These are phyloP conservation scores for Trichoderma koningii DNA, from an alignment of 2,329 filamentous ascomycete species.

Conservation along the genomic window DNA sequence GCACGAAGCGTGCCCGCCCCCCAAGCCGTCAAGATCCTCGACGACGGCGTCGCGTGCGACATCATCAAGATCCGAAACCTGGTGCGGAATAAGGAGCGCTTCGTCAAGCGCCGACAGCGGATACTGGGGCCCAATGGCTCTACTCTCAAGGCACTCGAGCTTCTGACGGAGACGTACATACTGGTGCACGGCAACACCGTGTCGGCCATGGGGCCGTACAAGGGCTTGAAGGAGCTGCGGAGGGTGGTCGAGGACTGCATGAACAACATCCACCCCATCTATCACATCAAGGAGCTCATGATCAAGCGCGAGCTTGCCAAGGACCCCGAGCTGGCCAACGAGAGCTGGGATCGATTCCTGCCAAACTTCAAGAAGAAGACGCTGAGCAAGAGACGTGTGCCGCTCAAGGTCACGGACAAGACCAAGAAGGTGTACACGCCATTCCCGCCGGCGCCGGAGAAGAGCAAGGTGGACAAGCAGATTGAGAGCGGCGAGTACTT, in stretches of 20 bases:
- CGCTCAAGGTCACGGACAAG: constrained; percentile 89
- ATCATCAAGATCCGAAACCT: constrained; percentile 93
- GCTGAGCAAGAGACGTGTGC: constrained; percentile 78
- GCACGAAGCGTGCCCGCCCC: constrained; percentile 89
- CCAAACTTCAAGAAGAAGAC: constrained; percentile 97
- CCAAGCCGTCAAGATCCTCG: constrained; percentile 90
- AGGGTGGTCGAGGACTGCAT: constrained; percentile 93
- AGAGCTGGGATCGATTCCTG: constrained; percentile 94
- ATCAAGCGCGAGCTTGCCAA: constrained; percentile 91
- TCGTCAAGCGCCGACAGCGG: constrained; percentile 90
- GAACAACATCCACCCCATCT: constrained; percentile 96
- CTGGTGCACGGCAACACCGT: constrained; percentile 97
- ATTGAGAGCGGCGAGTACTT: constrained; percentile 99
- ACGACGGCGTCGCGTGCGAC: constrained; percentile 89
- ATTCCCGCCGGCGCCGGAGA: constrained; percentile 94
- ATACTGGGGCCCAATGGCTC: constrained; percentile 90
- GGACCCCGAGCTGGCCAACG: constrained; percentile 79
- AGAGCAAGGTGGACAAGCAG: constrained; percentile 98
- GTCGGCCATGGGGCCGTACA: constrained; percentile 86
- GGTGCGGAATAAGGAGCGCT: constrained; percentile 90
- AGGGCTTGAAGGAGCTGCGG: constrained; percentile 88
- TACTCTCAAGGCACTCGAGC: constrained; percentile 89
- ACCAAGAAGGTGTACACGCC: constrained; percentile 92
- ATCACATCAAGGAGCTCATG: constrained; percentile 76
- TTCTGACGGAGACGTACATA: constrained; percentile 89